Base-by-base conservation (phyloP, 805 yeast species). In the Candida hungchunana region DNA sequence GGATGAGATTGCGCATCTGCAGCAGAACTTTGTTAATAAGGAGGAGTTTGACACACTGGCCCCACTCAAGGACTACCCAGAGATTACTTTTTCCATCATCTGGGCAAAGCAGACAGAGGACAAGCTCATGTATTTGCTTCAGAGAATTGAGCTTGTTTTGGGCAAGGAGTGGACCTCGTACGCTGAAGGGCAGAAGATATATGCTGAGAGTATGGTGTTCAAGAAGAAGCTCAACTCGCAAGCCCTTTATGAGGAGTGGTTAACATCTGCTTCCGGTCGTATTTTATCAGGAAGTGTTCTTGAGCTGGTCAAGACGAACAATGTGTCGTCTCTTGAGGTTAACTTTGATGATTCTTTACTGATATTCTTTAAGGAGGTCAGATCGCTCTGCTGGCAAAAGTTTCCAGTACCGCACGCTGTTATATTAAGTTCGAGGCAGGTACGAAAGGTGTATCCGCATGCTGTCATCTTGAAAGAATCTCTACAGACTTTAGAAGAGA, bases 141-240 rank as follows among this genome's bases (percentile, higher is more conserved):
- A 53, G 4, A 63, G 75, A 20, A 56, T 80, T 7, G 75, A 72
- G 29, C 55, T 66, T 10, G 65, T 80, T 4, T 58, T 82, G 7
- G 84, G 88, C 0, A 51, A 64, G 13, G 75, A 76, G 7, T 82
- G 89, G 89, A 60, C 56, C 15, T 59, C 66, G 8, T 76, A 74
- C 39, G 71, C 79, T 3, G 87, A 79, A 34, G 96, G 96, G 0
- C 71, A 68, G 34, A 73, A 70, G 42, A 71, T 90, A 1, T 62
- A 70, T 9, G 55, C 63, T 2, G 84, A 76, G 40, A 66, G 75
- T 17, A 46, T 54, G 3, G 56, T 62, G 0, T 63, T 83, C 31
- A 48, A 64, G n/a, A 57, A 63, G 17, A 72, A 68, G 31, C 56
- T 78, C 9, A 64, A 79, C 32, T 51, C 75, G 0, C 57, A 66